Conservation (phyloP, 768 basidiomycete genomes). For the Plicaturopsis crispa region DNA sequence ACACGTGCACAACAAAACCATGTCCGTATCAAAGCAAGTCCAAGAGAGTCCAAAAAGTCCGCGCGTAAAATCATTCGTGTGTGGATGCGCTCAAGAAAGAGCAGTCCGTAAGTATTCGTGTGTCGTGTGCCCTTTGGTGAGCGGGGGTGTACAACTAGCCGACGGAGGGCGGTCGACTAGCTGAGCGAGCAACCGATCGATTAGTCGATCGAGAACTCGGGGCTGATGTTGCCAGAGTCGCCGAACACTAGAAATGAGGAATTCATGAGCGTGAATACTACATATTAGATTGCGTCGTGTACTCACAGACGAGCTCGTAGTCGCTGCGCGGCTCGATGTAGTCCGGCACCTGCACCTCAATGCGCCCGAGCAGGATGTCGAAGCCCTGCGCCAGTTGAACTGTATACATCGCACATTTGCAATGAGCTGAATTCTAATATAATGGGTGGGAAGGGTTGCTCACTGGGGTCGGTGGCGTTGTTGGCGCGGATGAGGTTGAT, state of each 20-base stretch:
- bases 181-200: too few species aligned
- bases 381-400: constrained; percentile 20
- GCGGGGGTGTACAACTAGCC: too few species aligned
- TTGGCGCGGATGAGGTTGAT: constrained; percentile 19
- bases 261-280: too few species aligned
- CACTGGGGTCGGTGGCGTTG: constrained; percentile 15
- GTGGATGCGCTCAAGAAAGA: too few species aligned
- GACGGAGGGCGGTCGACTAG: too few species aligned
- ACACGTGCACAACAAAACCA: too few species aligned
- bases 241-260: constrained; percentile 25
- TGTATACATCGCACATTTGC: too few species aligned
- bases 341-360: constrained; percentile 18
- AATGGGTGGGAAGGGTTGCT: constrained; percentile 7
- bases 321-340: constrained; percentile 17
- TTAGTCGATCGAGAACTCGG: constrained; percentile 20
- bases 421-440: background rate
- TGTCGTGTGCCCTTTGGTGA: too few species aligned
- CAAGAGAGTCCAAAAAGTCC: too few species aligned
- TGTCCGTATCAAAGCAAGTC: too few species aligned
- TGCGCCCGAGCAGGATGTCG: constrained; percentile 19
- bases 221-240: constrained; percentile 28
- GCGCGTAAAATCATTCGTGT: too few species aligned
- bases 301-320: constrained; percentile 26
- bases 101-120: too few species aligned
- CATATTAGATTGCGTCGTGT: background rate